Evolutionary conservation across 2,329 filamentous ascomycete species (phyloP).

Genomic region (Dactylonectria macrodidyma): DNA sequence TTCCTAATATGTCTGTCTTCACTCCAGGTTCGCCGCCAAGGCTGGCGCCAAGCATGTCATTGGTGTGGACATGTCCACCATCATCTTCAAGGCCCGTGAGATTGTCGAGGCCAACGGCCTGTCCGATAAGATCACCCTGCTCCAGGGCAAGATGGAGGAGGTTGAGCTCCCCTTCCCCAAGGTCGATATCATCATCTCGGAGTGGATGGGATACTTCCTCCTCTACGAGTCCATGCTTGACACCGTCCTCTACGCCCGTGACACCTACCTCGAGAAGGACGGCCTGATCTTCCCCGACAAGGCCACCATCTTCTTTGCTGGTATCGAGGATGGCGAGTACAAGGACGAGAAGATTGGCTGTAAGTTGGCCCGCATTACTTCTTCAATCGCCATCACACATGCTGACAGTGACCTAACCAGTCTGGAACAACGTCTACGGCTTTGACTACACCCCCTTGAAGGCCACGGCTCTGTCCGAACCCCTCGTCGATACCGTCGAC

Average conservation of each 20-base stretch:
- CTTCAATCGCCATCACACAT: background rate
- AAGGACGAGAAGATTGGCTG: conserved; percentile 99
- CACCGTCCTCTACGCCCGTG: conserved; percentile 95
- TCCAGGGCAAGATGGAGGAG: conserved; percentile 99
- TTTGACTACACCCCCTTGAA: conserved; percentile 98
- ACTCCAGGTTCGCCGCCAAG: conserved; percentile 90
- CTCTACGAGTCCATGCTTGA: conserved; percentile 99
- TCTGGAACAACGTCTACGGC: conserved; percentile 99
- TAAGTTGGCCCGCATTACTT: conserved; percentile 65
- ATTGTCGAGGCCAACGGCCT: conserved; percentile 95
- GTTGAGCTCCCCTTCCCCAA: conserved; percentile 92
- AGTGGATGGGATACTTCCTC: conserved; percentile 99
- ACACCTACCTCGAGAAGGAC: conserved; percentile 88
- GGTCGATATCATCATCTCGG: conserved; percentile 99
- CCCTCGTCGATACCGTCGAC: conserved; percentile 97
- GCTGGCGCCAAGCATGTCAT: conserved; percentile 99
- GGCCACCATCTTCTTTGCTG: conserved; percentile 96
- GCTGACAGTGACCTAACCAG: conserved; percentile 60
- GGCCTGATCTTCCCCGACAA: conserved; percentile 99
- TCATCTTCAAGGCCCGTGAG: conserved; percentile 97
- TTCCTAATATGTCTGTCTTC: conserved; percentile 22
- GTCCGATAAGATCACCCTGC: conserved; percentile 94
- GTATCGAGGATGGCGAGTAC: conserved; percentile 99
- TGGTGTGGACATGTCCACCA: conserved; percentile 99
- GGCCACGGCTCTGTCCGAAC: conserved; percentile 92